These are phyloP conservation scores for Dissophora globulifera DNA, from an alignment of 192 early-diverging fungal species.

Conservation along the genomic window DNA sequence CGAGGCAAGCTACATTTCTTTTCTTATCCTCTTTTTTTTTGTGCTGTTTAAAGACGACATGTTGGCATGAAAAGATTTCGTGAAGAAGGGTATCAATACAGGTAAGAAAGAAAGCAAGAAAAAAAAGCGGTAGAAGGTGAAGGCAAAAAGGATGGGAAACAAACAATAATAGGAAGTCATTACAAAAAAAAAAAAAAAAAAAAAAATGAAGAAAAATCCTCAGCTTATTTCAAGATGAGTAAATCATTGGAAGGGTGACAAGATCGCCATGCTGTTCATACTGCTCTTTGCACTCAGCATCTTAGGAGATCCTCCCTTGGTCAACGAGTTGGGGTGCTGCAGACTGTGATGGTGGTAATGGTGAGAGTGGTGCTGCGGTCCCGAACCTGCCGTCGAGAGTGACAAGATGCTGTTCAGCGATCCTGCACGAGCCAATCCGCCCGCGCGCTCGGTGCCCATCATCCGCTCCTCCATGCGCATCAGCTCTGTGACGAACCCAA, in stretches of 20 bases:
- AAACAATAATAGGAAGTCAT: not conserved
- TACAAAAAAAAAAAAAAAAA: constrained; percentile 9
- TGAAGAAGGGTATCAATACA: not conserved
- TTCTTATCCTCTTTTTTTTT: not conserved
- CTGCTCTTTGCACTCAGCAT: constrained; percentile 32
- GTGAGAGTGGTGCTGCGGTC: constrained; percentile 3
- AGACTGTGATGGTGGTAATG: constrained; percentile 30
- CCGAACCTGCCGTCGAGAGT: constrained; percentile 24
- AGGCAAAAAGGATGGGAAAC: not conserved
- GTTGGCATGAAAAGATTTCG: too few species aligned
- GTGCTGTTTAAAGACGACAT: too few species aligned
- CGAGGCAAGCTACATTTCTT: too few species aligned
- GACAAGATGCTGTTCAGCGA: constrained; percentile 44
- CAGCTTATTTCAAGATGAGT: not conserved
- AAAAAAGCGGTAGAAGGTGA: not conserved
- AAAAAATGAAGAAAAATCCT: not conserved
- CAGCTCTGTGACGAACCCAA: constrained; percentile 80
- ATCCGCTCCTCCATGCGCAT: constrained; percentile 74
- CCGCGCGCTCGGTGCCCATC: constrained; percentile 48
- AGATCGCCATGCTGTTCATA: constrained; percentile 23
- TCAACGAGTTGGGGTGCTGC: constrained; percentile 29
- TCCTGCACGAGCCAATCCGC: constrained; percentile 25
- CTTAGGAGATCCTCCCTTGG: constrained; percentile 11
- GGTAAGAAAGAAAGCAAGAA: not conserved
- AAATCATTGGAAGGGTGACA: constrained; percentile 2